Conservation (phyloP, 139 green algal genomes). For the Chlamydomonas schloesseri region DNA sequence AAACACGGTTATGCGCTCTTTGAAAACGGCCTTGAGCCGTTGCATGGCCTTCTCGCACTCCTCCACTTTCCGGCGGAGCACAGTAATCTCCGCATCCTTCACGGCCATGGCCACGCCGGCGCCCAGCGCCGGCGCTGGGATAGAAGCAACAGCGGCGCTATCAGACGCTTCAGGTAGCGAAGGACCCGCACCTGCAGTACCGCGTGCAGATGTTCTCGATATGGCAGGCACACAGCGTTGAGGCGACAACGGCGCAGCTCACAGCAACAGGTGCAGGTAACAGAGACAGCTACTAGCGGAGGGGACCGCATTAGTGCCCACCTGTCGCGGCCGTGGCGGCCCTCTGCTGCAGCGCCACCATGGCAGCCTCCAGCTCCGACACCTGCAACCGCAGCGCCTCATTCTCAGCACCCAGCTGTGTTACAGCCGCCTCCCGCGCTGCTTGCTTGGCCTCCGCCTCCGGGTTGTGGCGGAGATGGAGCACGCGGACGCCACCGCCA, state of each 20-base stretch:
- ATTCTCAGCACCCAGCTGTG: slow-evolving; percentile 59
- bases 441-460: slow-evolving; percentile 51
- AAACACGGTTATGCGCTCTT: slow-evolving; percentile 76
- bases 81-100: slow-evolving; percentile 60
- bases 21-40: slow-evolving; percentile 82
- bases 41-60: slow-evolving; percentile 56
- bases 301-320: too few species aligned
- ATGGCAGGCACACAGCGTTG: too few species aligned
- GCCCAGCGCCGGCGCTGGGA: not conserved
- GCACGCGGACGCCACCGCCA: slow-evolving; percentile 67
- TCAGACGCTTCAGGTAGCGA: not conserved
- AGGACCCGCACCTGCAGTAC: too few species aligned
- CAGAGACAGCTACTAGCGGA: too few species aligned
- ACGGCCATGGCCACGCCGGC: slow-evolving; percentile 29
- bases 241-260: too few species aligned
- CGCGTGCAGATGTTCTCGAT: too few species aligned
- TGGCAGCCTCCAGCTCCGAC: slow-evolving; percentile 38
- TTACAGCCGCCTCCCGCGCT: slow-evolving; percentile 34
- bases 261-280: too few species aligned
- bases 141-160: not conserved
- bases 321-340: too few species aligned
- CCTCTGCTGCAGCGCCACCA: not conserved
- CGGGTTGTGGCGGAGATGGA: slow-evolving; percentile 86
- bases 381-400: slow-evolving; percentile 32
- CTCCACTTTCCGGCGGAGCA: slow-evolving; percentile 60